Conservation (phyloP, 371 early-diverging fungal genomes). For the Zychaea mexicana region DNA sequence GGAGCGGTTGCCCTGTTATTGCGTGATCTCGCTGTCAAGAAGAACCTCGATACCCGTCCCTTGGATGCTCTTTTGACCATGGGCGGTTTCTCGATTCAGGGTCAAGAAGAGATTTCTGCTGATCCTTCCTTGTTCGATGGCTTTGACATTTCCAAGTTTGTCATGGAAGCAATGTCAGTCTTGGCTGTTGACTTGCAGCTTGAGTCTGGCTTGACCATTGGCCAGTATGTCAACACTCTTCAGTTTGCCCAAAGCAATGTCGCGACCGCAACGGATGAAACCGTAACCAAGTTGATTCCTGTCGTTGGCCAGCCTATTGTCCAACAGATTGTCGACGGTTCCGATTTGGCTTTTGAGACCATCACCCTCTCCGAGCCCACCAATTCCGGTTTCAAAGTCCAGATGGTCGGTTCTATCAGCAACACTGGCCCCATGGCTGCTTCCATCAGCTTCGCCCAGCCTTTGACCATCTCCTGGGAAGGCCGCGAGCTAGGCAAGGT, state of each 20-base stretch:
- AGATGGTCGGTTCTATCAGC: conserved; percentile 50
- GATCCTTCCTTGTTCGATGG: conserved; percentile 37
- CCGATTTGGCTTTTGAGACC: conserved; percentile 50
- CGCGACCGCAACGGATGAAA: conserved; percentile 38
- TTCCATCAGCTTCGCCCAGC: conserved; percentile 52
- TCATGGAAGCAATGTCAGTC: conserved; percentile 50
- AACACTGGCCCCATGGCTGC: conserved; percentile 64
- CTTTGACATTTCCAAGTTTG: conserved; percentile 50
- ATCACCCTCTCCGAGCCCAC: conserved; percentile 48
- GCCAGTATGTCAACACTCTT: conserved; percentile 47
- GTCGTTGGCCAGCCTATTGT: conserved; percentile 58
- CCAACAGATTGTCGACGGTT: conserved; percentile 50
- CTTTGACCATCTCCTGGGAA: conserved; percentile 56
- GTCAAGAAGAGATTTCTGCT: conserved; percentile 36
- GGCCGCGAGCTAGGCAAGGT: conserved; percentile 43
- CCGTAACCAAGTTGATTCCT: conserved; percentile 49
- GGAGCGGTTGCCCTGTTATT: conserved; percentile 42
- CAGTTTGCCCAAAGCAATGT: conserved; percentile 56
- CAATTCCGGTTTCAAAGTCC: conserved; percentile 48
- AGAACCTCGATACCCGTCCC: conserved; percentile 40
- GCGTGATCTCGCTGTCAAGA: conserved; percentile 44
- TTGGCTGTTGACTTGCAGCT: conserved; percentile 53
- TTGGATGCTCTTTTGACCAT: conserved; percentile 51
- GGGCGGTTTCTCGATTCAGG: conserved; percentile 41
- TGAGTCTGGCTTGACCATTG: conserved; percentile 47